Conservation (phyloP, 1,284 basidiomycete genomes). For the Ustilago esculenta region DNA sequence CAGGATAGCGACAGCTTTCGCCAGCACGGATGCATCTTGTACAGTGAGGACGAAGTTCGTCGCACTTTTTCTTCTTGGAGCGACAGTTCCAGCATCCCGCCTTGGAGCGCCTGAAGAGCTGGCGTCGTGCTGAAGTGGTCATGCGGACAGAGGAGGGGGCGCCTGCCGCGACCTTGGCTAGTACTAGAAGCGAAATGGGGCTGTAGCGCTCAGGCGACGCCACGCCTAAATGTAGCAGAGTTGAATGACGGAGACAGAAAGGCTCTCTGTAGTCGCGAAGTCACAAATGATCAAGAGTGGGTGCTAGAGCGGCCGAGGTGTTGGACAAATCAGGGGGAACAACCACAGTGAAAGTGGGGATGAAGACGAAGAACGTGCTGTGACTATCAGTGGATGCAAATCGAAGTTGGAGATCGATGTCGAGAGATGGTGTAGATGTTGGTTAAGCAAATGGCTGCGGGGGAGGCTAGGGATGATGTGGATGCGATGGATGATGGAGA, state of each 20-base stretch:
- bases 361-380: not conserved
- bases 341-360: not conserved
- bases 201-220: conserved; percentile 18
- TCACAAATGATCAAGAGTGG: too few relatives aligned
- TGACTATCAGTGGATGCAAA: not conserved
- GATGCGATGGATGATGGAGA: not conserved
- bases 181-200: conserved; percentile 24
- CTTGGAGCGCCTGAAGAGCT: conserved; percentile 48
- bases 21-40: conserved; percentile 39
- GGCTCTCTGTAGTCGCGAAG: too few relatives aligned
- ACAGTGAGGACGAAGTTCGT: conserved; percentile 43
- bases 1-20: conserved; percentile 43
- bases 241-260: too few relatives aligned
- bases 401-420: not conserved
- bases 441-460: not conserved
- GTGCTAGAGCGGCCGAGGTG: too few relatives aligned
- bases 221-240: too few relatives aligned
- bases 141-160: conserved; percentile 24
- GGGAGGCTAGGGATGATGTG: not conserved
- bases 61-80: conserved; percentile 51
- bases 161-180: conserved; percentile 36
- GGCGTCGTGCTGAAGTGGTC: conserved; percentile 43
- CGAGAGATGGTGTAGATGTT: not conserved
- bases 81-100: conserved; percentile 50
- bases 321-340: too few relatives aligned